Base-by-base conservation (phyloP, 2,329 filamentous ascomycete genomes). In the Talaromyces sp. region DNA sequence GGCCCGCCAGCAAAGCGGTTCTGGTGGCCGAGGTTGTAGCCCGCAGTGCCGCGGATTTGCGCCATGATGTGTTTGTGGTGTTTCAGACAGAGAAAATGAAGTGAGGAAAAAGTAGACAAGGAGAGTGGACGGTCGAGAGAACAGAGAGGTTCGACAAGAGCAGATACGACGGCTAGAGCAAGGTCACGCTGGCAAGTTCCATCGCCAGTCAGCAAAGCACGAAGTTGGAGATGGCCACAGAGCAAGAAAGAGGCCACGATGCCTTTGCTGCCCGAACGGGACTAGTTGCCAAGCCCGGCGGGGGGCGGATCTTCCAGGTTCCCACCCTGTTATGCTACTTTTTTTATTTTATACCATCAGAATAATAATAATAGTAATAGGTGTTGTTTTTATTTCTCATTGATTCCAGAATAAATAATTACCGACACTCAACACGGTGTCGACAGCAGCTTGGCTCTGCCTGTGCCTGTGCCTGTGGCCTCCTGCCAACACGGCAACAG, bases 11-110 rank as follows among this genome's bases (percentile, higher is more conserved):
- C 61, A 71, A 92, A 93, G 66, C 87, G 86, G 72, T 87, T 88
- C 72, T 88, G 86, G 75, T 88, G 85, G 72, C 89, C 89, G 75
- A 95, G 85, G 79, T 93, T 91, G 80, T 96, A 96, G 77, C 90
- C 89, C 72, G 90, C 89, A 66, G 86, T 88, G 75, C 87, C 87
- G 79, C 88, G 81, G 68, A 82, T 82, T 71, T 82, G 79, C 67
- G 79, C 77, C 79, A 82, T 82, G 68, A 67, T 59, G 56, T 53
- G 31, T 54, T 36, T 36, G 33, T 36, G 33, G 12, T 23, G 5
- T 23, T 18, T 23, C 18, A 23, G 16, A 18, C 40, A n/a, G n/a
- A 18, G 56, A 23, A 36, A 40, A 8, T 16, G 14, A 12, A n/a
- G 28, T 27, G 16, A 36, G n/a, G 10, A 3, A 36, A 36, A 23